A percentile compares a stretch with the other conserved stretches of the same genome.
phyloP scores from a whole-genome alignment of 768 basidiomycete species.

The Gymnopilus dilepis region DNA sequence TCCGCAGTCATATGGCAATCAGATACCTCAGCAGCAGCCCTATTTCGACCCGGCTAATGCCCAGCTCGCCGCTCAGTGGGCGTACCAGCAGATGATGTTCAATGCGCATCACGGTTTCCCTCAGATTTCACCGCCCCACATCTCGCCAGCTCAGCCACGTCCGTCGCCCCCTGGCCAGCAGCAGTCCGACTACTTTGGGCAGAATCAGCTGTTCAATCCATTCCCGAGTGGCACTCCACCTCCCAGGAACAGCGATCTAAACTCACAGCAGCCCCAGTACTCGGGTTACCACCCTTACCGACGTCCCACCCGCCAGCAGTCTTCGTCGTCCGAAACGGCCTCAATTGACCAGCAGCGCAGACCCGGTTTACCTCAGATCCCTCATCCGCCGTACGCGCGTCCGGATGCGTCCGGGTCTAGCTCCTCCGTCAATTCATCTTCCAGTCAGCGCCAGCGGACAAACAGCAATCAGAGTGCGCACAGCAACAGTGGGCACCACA shows the following conservation, averaged over 20 bases:
- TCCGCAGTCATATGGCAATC: slow-evolving; percentile 40
- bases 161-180: slow-evolving; percentile 1
- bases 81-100: slow-evolving; percentile 92
- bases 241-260: slow-evolving; percentile 44
- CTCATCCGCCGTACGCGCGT: slow-evolving; percentile 81
- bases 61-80: slow-evolving; percentile 84
- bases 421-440: slow-evolving; percentile 75
- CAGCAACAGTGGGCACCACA: slow-evolving; percentile 42
- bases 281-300: slow-evolving; percentile 85
- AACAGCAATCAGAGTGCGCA: slow-evolving; percentile 72
- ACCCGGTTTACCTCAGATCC: slow-evolving; percentile 35
- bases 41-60: slow-evolving; percentile 80
- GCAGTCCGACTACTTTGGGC: slow-evolving; percentile 59
- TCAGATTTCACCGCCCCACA: slow-evolving; percentile 27
- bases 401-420: slow-evolving; percentile 81
- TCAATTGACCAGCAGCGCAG: slow-evolving; percentile 45
- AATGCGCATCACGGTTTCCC: slow-evolving; percentile 64
- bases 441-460: slow-evolving; percentile 66
- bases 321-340: slow-evolving; percentile 44
- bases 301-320: slow-evolving; percentile 60
- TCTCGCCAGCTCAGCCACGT: slow-evolving; percentile 35
- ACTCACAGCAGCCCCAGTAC: slow-evolving; percentile 41
- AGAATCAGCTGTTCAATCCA: slow-evolving; percentile 62
- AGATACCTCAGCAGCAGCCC: slow-evolving; percentile 51
- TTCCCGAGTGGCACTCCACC: slow-evolving; percentile 78